Percentiles rank a stretch among this genome's conserved stretches.
Evolutionary conservation across 2,329 filamentous ascomycete species (phyloP).

Genomic region (Ophiosphaerella herpotricha): DNA sequence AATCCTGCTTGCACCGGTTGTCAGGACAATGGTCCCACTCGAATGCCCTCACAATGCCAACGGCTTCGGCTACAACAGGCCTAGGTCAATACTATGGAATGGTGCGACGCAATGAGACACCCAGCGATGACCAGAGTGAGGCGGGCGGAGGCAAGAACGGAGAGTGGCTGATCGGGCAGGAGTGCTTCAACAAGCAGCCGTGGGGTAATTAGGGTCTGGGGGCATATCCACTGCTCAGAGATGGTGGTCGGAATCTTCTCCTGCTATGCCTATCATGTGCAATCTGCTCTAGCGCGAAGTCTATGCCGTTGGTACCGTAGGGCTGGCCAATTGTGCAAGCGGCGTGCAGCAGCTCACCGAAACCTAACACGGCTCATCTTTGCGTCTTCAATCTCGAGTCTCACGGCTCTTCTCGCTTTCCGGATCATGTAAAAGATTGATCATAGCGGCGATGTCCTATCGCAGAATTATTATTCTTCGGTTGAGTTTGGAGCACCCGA

Average conservation of each 20-base stretch:
- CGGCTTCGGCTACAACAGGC: constrained; percentile 1
- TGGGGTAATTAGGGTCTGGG: background rate
- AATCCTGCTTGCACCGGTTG: constrained; percentile 11
- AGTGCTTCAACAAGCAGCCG: constrained; percentile 8
- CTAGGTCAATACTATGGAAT: constrained; percentile 9
- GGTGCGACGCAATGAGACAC: background rate
- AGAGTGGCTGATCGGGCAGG: constrained; percentile 6
- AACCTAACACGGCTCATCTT: background rate
- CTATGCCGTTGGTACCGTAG: constrained; percentile 3
- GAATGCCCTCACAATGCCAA: background rate
- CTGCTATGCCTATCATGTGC: constrained; percentile 1
- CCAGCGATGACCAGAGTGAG: background rate
- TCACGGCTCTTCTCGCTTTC: background rate
- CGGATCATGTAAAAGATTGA: no score
- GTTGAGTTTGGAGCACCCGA: constrained; percentile 3
- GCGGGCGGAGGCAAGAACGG: background rate
- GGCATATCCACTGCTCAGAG: background rate
- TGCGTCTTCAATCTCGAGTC: background rate
- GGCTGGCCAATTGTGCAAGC: constrained; percentile 2
- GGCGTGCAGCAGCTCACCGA: constrained; percentile 6
- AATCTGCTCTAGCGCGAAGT: constrained; percentile 6
- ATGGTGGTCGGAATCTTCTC: background rate
- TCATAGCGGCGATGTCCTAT: no score
- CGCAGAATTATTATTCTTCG: background rate
- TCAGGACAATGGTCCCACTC: constrained; percentile 6